Base-by-base conservation (phyloP, 495 filamentous ascomycete species). In the Glarea lozoyensis region DNA sequence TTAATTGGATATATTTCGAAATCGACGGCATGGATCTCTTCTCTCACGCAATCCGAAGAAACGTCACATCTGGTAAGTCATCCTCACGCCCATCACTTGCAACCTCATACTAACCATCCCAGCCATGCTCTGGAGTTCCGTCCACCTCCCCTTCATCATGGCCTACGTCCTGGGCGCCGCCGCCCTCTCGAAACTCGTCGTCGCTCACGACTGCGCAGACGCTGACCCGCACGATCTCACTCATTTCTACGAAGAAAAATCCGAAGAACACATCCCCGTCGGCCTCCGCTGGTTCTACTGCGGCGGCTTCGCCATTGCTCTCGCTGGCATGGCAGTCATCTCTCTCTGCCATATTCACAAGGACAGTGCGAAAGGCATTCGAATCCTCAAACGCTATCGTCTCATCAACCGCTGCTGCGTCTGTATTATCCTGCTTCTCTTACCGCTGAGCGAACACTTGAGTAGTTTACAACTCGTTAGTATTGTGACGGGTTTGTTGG, bases 1-100 rank as follows among this genome's bases (percentile, higher is more conserved):
- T 78, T 61, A 79, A 79, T 53, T 78, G 75, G 75, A 59, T 80
- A 11, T 80, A 80, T 52, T 80, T 80, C 42, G 75, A 79, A 52
- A 64, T 80, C 24, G 76, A 80, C 55, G 61, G 62, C 20, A 62
- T 57, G 39, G 73, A 76, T 48, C 56, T 80, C 15, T 65, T 64
- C 37, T 56, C 59, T 4, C 76, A 80, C 58, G 75, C 75, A 20
- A 79, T 80, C 40, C 61, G 76, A 16, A 56, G 75, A 17, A 61
- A 59, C 34, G 55, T 63, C 7, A 12, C 54, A 11, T 60, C 63
- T 10, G 60, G 66, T 69, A 54, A 39, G 57, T 42, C 13, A 37
- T 39, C 25, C 15, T 19, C 33, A 17, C 31, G 17, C 25, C 21
- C 9, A 21, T 22, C 19, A 29, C 22, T 48, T 44, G 19, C 13